phyloP scores from a whole-genome alignment of 2,329 filamentous ascomycete species.

The Orbilia brochopaga region DNA sequence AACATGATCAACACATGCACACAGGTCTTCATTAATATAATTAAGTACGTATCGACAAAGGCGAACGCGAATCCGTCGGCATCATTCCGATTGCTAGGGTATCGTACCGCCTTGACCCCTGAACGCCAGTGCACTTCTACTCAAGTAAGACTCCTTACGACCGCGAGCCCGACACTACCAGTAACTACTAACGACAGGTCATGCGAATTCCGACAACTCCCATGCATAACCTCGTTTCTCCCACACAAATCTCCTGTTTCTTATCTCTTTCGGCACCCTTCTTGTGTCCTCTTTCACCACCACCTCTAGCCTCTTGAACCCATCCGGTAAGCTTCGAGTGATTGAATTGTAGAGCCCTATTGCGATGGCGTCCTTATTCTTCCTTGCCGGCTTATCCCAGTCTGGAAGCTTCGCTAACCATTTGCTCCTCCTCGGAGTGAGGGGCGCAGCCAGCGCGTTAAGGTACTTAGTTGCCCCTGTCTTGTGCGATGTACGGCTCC shows the following conservation, averaged over 20 bases:
- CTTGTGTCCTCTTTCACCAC: neutral
- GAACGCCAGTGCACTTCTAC: too few relatives aligned
- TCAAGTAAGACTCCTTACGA: too few relatives aligned
- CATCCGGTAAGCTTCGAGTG: neutral
- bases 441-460: neutral
- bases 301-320: slow-evolving; percentile 24
- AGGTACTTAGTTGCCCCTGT: slow-evolving; percentile 10
- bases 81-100: neutral
- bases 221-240: slow-evolving; percentile 6
- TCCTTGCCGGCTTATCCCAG: slow-evolving; percentile 15
- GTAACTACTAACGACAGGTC: too few relatives aligned
- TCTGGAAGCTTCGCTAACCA: slow-evolving; percentile 15
- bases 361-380: neutral
- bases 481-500: neutral
- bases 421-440: neutral
- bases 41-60: too few relatives aligned
- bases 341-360: slow-evolving; percentile 10
- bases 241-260: slow-evolving; percentile 29
- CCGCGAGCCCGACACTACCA: too few relatives aligned
- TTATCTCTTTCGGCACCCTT: slow-evolving; percentile 8
- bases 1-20: neutral
- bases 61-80: slow-evolving; percentile 1
- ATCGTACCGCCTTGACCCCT: neutral
- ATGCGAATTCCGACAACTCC: slow-evolving; percentile 19
- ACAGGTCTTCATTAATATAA: neutral